These are phyloP conservation scores for Hirschioporus abietinus DNA, from an alignment of 768 basidiomycete genomes.

Conservation along the genomic window DNA sequence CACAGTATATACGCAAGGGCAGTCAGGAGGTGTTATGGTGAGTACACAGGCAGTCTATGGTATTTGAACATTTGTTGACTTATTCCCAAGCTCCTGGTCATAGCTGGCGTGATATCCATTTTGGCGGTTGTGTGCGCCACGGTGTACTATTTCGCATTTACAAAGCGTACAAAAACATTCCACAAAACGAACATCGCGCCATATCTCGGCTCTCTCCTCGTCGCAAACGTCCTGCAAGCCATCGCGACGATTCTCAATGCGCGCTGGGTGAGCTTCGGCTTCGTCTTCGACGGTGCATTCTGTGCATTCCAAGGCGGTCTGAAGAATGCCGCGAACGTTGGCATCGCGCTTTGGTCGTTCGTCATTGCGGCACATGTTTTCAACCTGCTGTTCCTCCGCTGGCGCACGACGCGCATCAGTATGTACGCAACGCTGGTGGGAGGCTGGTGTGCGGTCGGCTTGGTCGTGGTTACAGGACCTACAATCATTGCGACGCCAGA, in stretches of 20 bases:
- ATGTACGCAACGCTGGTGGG: slow-evolving; percentile 24
- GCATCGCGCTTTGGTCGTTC: slow-evolving; percentile 37
- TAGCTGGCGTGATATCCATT: neutral
- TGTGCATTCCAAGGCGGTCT: slow-evolving; percentile 31
- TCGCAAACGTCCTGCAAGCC: slow-evolving; percentile 28
- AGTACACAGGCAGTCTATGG: neutral
- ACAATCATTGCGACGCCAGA: slow-evolving; percentile 26
- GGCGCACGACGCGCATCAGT: slow-evolving; percentile 15
- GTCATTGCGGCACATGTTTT: slow-evolving; percentile 29
- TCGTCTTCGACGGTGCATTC: slow-evolving; percentile 18
- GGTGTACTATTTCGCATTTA: neutral
- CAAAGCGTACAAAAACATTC: slow-evolving; percentile 5
- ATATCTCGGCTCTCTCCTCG: slow-evolving; percentile 26
- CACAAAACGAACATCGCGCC: slow-evolving; percentile 20
- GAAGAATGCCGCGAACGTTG: slow-evolving; percentile 40
- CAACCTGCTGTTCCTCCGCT: slow-evolving; percentile 37
- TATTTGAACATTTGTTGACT: neutral
- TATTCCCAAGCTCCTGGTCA: neutral
- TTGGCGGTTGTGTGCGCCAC: neutral
- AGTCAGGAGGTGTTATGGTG: neutral
- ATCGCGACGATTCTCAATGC: slow-evolving; percentile 27
- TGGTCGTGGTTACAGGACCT: slow-evolving; percentile 34
- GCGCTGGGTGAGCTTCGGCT: slow-evolving; percentile 24
- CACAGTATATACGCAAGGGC: neutral
- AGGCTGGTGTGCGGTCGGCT: slow-evolving; percentile 32